Evolutionary conservation across 2,329 filamentous ascomycete genomes (phyloP).

Genomic region (Aspergillus sp.): DNA sequence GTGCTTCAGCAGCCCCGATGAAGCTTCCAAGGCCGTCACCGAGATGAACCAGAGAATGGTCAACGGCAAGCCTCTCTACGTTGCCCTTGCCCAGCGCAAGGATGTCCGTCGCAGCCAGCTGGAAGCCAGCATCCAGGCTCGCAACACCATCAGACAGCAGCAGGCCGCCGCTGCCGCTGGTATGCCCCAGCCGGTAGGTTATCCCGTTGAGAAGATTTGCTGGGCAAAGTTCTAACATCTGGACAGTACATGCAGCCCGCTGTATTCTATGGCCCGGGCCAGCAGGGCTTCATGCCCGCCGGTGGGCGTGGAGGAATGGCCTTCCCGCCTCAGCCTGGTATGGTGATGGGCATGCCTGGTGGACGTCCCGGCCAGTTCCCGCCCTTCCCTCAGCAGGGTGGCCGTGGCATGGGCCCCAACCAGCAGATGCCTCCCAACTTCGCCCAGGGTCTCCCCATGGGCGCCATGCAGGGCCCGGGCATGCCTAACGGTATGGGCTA

Average conservation of each 20-base stretch:
- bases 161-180: slow-evolving; percentile 85
- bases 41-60: slow-evolving; percentile 99
- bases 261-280: slow-evolving; percentile 81
- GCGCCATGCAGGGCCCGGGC: slow-evolving; percentile 52
- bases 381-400: slow-evolving; percentile 74
- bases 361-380: slow-evolving; percentile 82
- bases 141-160: slow-evolving; percentile 97
- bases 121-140: slow-evolving; percentile 97
- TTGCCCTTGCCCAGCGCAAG: slow-evolving; percentile 97
- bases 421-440: slow-evolving; percentile 86
- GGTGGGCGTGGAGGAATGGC: slow-evolving; percentile 52
- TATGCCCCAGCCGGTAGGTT: slow-evolving; percentile 56
- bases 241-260: slow-evolving; percentile 69
- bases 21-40: slow-evolving; percentile 96
- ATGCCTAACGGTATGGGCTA: slow-evolving; percentile 70
- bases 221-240: too few relatives aligned
- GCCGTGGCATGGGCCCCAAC: slow-evolving; percentile 70
- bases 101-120: slow-evolving; percentile 99
- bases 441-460: slow-evolving; percentile 58
- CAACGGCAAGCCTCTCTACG: slow-evolving; percentile 91
- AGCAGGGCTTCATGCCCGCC: slow-evolving; percentile 47
- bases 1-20: slow-evolving; percentile 98
- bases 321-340: slow-evolving; percentile 47
- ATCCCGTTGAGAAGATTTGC: too few relatives aligned
- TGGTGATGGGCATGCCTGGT: slow-evolving; percentile 58